Base-by-base conservation (phyloP, 805 yeast genomes). In the Myxozyma neglecta region DNA sequence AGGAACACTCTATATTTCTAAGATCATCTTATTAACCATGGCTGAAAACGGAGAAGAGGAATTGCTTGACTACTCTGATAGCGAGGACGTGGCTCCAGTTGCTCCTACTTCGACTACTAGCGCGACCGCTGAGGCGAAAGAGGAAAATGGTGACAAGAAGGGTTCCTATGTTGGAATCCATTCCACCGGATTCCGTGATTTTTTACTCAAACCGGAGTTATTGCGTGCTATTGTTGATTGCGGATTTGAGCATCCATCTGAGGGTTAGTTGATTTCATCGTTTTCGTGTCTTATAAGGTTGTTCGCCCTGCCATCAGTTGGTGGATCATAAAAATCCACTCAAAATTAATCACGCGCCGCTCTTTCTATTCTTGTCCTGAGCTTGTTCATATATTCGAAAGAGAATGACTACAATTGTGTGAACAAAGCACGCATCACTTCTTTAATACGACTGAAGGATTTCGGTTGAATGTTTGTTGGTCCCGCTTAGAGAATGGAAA, bases 181-280 rank as follows among this genome's bases (percentile, higher is more conserved):
- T 78, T 93, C 98, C 68, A 93, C 98, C 68, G 97, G 97, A 76
- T 93, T 94, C 86, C 90, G 96, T 79, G 99, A 94, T 80, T 93
- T 93, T 79, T 80, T 94, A 73, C 84, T 93, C 78, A 94, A 94
- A 81, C 97, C 98, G 37, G 99, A 94, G 80, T 83, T 93, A 70
- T 83, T 93, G 73, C 88, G 99, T 80, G 99, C 99, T 68, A 93
- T 93, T 75, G 96, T 92, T 70, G 99, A 93, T 79, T 91, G 97
- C 82, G 99, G 99, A 82, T 93, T 93, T 76, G 99, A 93, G 82
- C 99, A 93, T 81, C 99, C 99, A 69, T 90, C 97, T 69, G 99
- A 93, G 87, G 96, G 94, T 89, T 80, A 84, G 94, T 56, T 58
- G 42, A 16, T 34, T 57, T 49, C 45, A 37, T 29, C 20, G 32